Evolutionary conservation across 768 basidiomycete species (phyloP).

Genomic region (Coprinopsis cinerea): DNA sequence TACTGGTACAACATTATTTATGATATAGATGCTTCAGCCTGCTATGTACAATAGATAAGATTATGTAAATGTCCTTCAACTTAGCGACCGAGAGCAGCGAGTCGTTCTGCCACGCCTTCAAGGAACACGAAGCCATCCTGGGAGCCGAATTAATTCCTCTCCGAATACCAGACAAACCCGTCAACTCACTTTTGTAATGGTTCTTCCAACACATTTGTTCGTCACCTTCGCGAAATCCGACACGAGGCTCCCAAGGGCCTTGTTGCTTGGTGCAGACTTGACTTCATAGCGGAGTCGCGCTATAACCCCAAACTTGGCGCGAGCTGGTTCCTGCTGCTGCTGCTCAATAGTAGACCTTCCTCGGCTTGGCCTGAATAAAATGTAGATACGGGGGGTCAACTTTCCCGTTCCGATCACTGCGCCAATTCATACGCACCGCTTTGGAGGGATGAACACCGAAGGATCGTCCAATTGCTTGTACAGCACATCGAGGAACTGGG

Average conservation of each 20-base stretch:
- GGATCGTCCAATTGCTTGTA: conserved; percentile 69
- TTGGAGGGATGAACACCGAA: conserved; percentile 49
- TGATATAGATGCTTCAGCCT: too few relatives aligned
- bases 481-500: conserved; percentile 61
- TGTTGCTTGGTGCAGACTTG: conserved; percentile 41
- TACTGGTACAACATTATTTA: too few relatives aligned
- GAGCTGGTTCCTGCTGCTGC: conserved; percentile 38
- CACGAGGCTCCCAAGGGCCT: conserved; percentile 57
- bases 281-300: conserved; percentile 55
- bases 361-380: conserved; percentile 25
- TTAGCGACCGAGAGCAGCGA: conserved; percentile 36
- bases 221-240: conserved; percentile 67
- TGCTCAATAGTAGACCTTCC: conserved; percentile 36
- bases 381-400: background rate
- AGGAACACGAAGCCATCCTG: conserved; percentile 67
- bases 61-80: conserved; percentile 5
- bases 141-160: conserved; percentile 4
- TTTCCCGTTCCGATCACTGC: background rate
- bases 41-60: background rate
- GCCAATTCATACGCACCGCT: conserved; percentile 34
- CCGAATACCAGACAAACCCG: background rate
- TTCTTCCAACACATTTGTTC: conserved; percentile 61
- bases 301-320: conserved; percentile 55
- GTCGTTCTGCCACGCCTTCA: conserved; percentile 50
- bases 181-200: conserved; percentile 57